Evolutionary conservation across 768 basidiomycete species (phyloP), one percentile per base, ranked within the genome.

Genomic region (Pleurotus cornucopiae): DNA sequence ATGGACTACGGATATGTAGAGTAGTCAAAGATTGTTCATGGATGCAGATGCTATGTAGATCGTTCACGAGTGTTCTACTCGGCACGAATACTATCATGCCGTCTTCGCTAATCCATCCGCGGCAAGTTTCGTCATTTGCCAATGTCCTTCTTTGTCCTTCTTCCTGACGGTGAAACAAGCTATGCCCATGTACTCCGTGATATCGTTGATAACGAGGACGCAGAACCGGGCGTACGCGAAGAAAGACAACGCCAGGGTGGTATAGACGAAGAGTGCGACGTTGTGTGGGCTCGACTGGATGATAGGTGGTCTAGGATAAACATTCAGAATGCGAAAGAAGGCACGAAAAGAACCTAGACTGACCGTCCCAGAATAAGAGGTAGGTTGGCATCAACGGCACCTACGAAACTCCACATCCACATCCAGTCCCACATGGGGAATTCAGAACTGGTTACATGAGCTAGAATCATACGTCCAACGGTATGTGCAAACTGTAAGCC

Each of bases 131-230:
- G 54, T 30, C 16, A 13, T 39, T 18, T 61, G 61, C 89, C 89
- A 91, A 14, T 78, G 72, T 9, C 89, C 88, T 46, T 79, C 68
- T 38, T 73, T 73, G 61, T 93, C 91, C 79, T 84, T 90, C 75
- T 91, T 94, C 54, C 86, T 77, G 45, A 97, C 94, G 13, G 90
- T 93, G 66, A 97, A 94, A 73, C 94, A 98, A 1, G 93, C 96
- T 63, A 97, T 93, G 11, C 96, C 96, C 59, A 96, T 80, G 71
- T 88, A 88, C 58, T 94, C 83, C 56, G 93, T 96, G 70, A 98
- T 92, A 61, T 94, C 89, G 58, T 70, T 71, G 63, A 95, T 93
- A 55, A 95, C 92, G n/a, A 88, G 74, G 25, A 82, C 77, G 63
- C 87, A 89, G 70, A 95, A 95, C 44, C 88, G 79, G 21, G 77